Percentiles rank a stretch among this genome's conserved stretches.
Evolutionary conservation across 257 asterid genomes (phyloP).

Genomic region (Catharanthus roseus): DNA sequence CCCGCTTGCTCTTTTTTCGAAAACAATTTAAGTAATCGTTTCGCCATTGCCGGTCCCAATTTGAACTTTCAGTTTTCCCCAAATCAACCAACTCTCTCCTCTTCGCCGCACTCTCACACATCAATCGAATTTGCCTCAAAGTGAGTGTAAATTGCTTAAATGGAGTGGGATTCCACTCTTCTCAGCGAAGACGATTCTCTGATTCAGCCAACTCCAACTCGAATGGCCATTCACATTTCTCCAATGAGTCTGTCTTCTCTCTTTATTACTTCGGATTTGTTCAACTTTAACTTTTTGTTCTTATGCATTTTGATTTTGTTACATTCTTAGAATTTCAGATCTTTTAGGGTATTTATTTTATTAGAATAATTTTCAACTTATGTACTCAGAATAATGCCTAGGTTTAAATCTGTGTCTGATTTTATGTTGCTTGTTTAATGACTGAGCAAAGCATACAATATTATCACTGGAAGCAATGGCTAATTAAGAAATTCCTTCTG

Average conservation of each 20-base stretch:
- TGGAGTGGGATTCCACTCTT: constrained; percentile 11
- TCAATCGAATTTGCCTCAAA: neutral
- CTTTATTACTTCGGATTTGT: neutral
- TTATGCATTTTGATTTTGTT: too few relatives aligned
- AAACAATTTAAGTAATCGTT: neutral
- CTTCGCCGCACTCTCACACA: neutral
- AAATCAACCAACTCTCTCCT: neutral
- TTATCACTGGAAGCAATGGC: neutral
- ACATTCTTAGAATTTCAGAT: neutral
- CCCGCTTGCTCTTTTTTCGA: constrained; percentile 21
- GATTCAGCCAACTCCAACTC: constrained; percentile 4
- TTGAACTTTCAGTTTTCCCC: neutral
- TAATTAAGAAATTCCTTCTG: neutral
- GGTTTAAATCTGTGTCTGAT: neutral
- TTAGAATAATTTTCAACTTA: neutral
- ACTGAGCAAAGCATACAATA: neutral
- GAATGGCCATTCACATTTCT: neutral
- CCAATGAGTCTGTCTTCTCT: neutral
- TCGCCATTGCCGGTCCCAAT: neutral
- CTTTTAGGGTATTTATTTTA: neutral
- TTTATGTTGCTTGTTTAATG: neutral
- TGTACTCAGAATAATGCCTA: too few relatives aligned
- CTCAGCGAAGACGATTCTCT: constrained; percentile 13
- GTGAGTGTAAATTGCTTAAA: neutral
- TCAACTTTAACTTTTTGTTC: neutral